Percentiles rank a stretch among this genome's conserved stretches.
phyloP scores from a whole-genome alignment of 2,329 filamentous ascomycete species.

The Penicillium frequentans region DNA sequence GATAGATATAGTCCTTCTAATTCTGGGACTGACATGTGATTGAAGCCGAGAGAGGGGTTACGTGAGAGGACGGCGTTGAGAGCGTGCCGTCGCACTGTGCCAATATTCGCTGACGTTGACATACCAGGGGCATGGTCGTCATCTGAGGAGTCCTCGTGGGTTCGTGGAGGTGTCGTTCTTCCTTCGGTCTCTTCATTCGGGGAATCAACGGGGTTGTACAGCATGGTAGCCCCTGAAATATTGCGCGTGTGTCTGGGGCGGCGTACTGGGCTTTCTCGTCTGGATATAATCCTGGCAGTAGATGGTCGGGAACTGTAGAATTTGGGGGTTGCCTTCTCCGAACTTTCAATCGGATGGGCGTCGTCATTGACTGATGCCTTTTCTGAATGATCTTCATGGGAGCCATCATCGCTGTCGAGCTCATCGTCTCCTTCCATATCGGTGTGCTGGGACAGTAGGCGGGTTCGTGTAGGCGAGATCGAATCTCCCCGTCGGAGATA shows the following conservation, averaged over 20 bases:
- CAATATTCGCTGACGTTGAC: slow-evolving; percentile 35
- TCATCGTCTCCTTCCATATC: slow-evolving; percentile 91
- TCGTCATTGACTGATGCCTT: slow-evolving; percentile 18
- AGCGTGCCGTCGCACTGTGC: slow-evolving; percentile 45
- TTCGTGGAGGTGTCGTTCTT: slow-evolving; percentile 21
- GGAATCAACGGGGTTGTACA: slow-evolving; percentile 69
- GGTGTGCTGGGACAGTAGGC: slow-evolving; percentile 60
- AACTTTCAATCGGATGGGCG: slow-evolving; percentile 11
- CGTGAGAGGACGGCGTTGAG: slow-evolving; percentile 50
- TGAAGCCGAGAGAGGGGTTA: slow-evolving; percentile 54
- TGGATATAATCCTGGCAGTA: slow-evolving; percentile 43
- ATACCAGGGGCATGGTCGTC: slow-evolving; percentile 37
- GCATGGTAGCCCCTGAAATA: slow-evolving; percentile 76
- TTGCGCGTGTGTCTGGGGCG: slow-evolving; percentile 65
- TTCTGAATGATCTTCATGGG: slow-evolving; percentile 24
- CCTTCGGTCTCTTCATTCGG: slow-evolving; percentile 38
- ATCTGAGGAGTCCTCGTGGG: slow-evolving; percentile 32
- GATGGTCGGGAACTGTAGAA: slow-evolving; percentile 41
- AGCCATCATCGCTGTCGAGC: slow-evolving; percentile 71
- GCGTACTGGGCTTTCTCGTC: slow-evolving; percentile 36
- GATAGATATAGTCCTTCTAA: slow-evolving; percentile 56
- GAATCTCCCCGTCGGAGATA: slow-evolving; percentile 36
- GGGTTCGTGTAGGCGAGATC: slow-evolving; percentile 33
- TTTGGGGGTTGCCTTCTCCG: slow-evolving; percentile 30
- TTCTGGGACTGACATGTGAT: slow-evolving; percentile 59